A percentile compares a stretch with the other conserved stretches of the same genome.
These are phyloP conservation scores for Globomyces sp. DNA, from an alignment of 371 early-diverging fungal species.

Conservation along the genomic window DNA sequence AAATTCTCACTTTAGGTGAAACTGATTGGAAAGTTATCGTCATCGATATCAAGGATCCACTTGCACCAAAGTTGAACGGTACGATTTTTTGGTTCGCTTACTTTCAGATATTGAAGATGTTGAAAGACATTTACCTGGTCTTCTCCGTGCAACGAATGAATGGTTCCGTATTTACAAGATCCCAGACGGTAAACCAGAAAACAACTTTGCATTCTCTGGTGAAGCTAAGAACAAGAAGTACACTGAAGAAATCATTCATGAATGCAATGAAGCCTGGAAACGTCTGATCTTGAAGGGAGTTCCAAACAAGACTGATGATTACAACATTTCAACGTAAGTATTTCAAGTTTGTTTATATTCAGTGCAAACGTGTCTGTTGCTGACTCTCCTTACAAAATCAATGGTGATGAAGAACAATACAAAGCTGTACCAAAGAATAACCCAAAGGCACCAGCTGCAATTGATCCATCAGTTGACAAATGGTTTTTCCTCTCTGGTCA, in stretches of 20 bases:
- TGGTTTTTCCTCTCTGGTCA: slow-evolving; percentile 25
- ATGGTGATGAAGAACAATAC: slow-evolving; percentile 56
- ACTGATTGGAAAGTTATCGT: slow-evolving; percentile 99
- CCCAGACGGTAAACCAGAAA: slow-evolving; percentile 98
- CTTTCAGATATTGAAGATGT: slow-evolving; percentile 89
- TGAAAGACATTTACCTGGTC: slow-evolving; percentile 90
- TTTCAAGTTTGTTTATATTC: neutral
- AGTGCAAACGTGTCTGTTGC: slow-evolving; percentile 72
- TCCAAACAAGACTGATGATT: slow-evolving; percentile 61
- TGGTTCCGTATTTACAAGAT: slow-evolving; percentile 99
- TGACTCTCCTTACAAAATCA: slow-evolving; percentile 68
- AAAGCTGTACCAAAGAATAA: slow-evolving; percentile 60
- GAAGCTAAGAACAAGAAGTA: slow-evolving; percentile 73
- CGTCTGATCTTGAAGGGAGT: slow-evolving; percentile 68
- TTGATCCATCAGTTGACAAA: slow-evolving; percentile 45
- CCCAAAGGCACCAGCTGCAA: slow-evolving; percentile 44
- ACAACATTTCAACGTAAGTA: slow-evolving; percentile 49
- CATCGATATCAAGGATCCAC: slow-evolving; percentile 94
- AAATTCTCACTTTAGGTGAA: slow-evolving; percentile 62
- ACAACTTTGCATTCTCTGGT: slow-evolving; percentile 97
- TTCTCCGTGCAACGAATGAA: slow-evolving; percentile 91
- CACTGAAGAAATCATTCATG: slow-evolving; percentile 88
- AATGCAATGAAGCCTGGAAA: slow-evolving; percentile 96
- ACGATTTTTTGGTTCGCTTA: too few species aligned
- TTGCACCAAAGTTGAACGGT: slow-evolving; percentile 83